A percentile compares a stretch with the other conserved stretches of the same genome.
Conservation (phyloP, 371 early-diverging fungal genomes). For the Quaeritorhiza haematococci region DNA sequence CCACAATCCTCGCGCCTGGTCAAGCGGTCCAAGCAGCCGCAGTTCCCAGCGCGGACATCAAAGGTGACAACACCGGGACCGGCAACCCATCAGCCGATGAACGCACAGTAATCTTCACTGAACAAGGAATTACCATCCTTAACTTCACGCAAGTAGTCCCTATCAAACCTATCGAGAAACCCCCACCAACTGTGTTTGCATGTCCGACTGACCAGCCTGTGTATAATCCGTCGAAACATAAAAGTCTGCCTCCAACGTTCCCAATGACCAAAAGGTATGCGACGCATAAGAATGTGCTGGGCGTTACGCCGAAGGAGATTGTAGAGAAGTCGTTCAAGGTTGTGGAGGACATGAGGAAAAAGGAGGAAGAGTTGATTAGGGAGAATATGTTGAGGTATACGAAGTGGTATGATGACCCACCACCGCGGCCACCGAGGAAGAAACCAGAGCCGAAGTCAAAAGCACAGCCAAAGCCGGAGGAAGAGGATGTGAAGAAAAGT, state of each 20-base stretch:
- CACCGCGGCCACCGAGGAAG: too few species aligned
- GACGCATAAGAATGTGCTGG: background rate
- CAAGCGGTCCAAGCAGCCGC: background rate
- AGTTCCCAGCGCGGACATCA: background rate
- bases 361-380: too few species aligned
- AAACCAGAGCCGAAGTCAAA: too few species aligned
- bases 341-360: too few species aligned
- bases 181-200: slow-evolving; percentile 24
- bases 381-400: too few species aligned
- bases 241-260: slow-evolving; percentile 26
- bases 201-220: slow-evolving; percentile 36
- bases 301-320: too few species aligned
- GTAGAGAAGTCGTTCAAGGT: too few species aligned
- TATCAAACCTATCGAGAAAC: slow-evolving; percentile 25
- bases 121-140: slow-evolving; percentile 39
- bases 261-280: slow-evolving; percentile 16
- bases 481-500: too few species aligned
- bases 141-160: slow-evolving; percentile 9
- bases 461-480: too few species aligned
- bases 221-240: slow-evolving; percentile 20
- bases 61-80: background rate
- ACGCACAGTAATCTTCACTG: slow-evolving; percentile 38
- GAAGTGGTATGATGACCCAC: too few species aligned
- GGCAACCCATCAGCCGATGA: slow-evolving; percentile 14
- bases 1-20: background rate